Evolutionary conservation across 257 asterid species (phyloP).

Genomic region (Nicotiana benthamiana): DNA sequence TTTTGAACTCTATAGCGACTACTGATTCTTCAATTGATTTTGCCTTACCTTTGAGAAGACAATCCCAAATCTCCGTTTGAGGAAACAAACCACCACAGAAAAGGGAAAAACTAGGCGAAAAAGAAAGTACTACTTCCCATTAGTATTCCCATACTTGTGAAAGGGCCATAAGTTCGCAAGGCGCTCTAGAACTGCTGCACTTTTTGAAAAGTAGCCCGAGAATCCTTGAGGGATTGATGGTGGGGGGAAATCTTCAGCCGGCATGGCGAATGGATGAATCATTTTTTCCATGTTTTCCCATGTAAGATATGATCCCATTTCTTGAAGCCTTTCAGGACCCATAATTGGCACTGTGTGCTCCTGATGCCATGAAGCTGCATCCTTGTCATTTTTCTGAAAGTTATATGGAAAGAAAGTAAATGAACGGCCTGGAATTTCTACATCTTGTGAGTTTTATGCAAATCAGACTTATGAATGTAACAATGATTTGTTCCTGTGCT

Average conservation of each 20-base stretch:
- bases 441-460: background rate
- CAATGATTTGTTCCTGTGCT: background rate
- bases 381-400: constrained; percentile 53
- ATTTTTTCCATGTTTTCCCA: constrained; percentile 75
- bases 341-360: constrained; percentile 85
- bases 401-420: background rate
- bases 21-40: background rate
- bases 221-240: constrained; percentile 79
- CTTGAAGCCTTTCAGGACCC: constrained; percentile 92
- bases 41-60: background rate
- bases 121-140: constrained; percentile 27
- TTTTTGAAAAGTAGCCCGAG: constrained; percentile 85
- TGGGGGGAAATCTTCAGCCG: constrained; percentile 92
- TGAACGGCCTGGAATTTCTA: background rate
- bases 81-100: background rate
- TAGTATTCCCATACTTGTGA: constrained; percentile 47
- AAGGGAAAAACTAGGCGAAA: background rate
- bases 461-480: background rate
- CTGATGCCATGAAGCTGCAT: constrained; percentile 55
- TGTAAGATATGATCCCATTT: constrained; percentile 61
- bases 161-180: constrained; percentile 89
- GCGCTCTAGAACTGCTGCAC: constrained; percentile 82
- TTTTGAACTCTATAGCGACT: background rate
- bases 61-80: background rate
- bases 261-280: constrained; percentile 83